Evolutionary conservation across 352 stramenopile genomes (phyloP), one percentile per base, ranked within the genome.

Genomic region (Phytopythium helicoides): DNA sequence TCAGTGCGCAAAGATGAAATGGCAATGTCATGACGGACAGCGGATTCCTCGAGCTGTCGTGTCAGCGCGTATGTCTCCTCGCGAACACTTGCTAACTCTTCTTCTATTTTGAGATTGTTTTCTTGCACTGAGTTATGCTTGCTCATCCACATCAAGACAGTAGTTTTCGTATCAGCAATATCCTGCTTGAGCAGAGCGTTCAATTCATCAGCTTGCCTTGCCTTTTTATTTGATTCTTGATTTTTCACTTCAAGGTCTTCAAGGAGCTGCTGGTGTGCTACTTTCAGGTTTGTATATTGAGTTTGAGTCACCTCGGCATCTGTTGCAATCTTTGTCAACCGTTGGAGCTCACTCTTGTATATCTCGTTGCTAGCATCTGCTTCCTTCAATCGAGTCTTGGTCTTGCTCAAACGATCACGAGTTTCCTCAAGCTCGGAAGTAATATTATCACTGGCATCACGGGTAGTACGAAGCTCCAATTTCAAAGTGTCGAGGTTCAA

Each of bases 81-180:
- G 1, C 57, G 58, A 9, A 73, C 39, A 35, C 47, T 41, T 3
- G 66, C 37, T 1, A 58, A 49, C 9, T 73, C 51, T 10, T 66
- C 56, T 37, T 85, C 64, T 12, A 83, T 52, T 1, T 62, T 53
- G 3, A 58, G 47, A 7, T 71, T 75, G 1, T 72, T 62, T 37
- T 79, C 66, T 7, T 47, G 56, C 1, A 71, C 31, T 4, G 56
- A 50, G 16, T 86, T 80, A 26, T 73, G 84, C 50, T 86, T 85
- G 65, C 55, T 85, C 71, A 85, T 86, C 77, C 77, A 88, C 73
- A 76, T 77, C 6, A 86, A 49, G n/a, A 87, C 73, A 3, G 75
- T 66, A 15, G 78, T 82, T 50, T 89, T 82, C 1, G 66, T 62
- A 19, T 81, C 70, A 2, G 54, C 47, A n/a, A 88, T 35, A 23